Conservation (phyloP, 768 basidiomycete species). For the Piloderma croceum region DNA sequence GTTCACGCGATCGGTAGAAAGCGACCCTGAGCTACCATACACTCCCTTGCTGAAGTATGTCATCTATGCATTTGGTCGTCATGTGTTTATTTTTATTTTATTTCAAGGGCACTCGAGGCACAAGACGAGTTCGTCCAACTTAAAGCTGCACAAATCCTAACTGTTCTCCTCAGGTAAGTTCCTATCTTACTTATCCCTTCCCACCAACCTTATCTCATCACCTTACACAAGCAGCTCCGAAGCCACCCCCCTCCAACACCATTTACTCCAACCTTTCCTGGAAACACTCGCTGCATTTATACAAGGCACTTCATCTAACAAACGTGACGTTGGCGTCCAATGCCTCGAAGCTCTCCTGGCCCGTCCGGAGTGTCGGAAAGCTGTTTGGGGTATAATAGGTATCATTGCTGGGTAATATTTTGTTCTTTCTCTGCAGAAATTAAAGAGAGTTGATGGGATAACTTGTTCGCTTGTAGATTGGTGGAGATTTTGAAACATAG, state of each 20-base stretch:
- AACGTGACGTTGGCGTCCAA: slow-evolving; percentile 87
- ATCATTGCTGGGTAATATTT: slow-evolving; percentile 59
- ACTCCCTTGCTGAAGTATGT: slow-evolving; percentile 67
- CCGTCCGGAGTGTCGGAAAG: slow-evolving; percentile 71
- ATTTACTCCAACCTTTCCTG: slow-evolving; percentile 58
- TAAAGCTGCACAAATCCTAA: slow-evolving; percentile 82
- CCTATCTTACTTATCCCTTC: neutral
- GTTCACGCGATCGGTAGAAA: slow-evolving; percentile 55
- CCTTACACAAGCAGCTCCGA: slow-evolving; percentile 51
- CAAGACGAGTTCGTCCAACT: slow-evolving; percentile 95
- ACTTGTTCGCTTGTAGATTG: slow-evolving; percentile 41
- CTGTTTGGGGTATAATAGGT: slow-evolving; percentile 71
- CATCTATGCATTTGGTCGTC: neutral
- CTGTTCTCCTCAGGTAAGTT: slow-evolving; percentile 71
- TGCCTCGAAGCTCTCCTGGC: slow-evolving; percentile 82
- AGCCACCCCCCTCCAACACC: slow-evolving; percentile 39
- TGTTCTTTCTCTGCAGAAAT: neutral
- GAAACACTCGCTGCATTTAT: slow-evolving; percentile 54
- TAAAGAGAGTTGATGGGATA: slow-evolving; percentile 1
- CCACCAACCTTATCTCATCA: slow-evolving; percentile 5
- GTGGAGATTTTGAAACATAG: slow-evolving; percentile 78
- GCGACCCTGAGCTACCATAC: slow-evolving; percentile 79
- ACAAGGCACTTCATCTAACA: slow-evolving; percentile 54
- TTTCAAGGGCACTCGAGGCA: slow-evolving; percentile 64
- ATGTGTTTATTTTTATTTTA: slow-evolving; percentile 9